Conservation (phyloP, 306 rosid genomes). For the Vigna radiata region DNA sequence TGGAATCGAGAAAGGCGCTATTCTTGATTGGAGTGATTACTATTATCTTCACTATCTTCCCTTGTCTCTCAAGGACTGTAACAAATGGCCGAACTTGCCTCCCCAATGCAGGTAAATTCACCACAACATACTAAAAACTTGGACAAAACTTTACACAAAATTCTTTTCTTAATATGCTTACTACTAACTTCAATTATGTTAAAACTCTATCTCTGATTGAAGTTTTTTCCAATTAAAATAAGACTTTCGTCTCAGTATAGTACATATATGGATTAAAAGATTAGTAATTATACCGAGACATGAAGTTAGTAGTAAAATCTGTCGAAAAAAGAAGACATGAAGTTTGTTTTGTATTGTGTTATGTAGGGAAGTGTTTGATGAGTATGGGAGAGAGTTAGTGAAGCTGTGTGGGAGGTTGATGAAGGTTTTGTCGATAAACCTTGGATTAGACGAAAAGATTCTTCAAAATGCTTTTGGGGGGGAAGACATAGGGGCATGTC, state of each 20-base stretch:
- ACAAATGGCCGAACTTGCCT: slow-evolving; percentile 76
- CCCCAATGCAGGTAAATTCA: slow-evolving; percentile 39
- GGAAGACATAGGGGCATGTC: slow-evolving; percentile 76
- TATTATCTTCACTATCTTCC: slow-evolving; percentile 87
- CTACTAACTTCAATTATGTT: no score
- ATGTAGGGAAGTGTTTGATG: slow-evolving; percentile 74
- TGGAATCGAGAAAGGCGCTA: slow-evolving; percentile 80
- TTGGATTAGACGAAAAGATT: slow-evolving; percentile 59
- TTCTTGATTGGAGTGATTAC: slow-evolving; percentile 95
- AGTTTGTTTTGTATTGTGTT: not conserved
- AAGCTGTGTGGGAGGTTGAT: slow-evolving; percentile 73
- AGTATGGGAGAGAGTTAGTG: slow-evolving; percentile 84
- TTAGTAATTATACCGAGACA: not conserved
- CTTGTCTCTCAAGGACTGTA: slow-evolving; percentile 53
- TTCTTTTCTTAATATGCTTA: no score
- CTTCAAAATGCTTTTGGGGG: slow-evolving; percentile 82
- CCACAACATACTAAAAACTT: not conserved
- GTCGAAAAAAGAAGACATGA: no score
- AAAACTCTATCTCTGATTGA: no score
- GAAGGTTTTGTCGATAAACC: slow-evolving; percentile 68
- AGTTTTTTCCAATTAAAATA: no score
- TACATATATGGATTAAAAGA: no score
- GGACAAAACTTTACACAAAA: no score
- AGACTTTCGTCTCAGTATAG: no score
- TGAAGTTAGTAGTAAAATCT: no score